Base-by-base conservation (phyloP, 1,284 basidiomycete genomes). In the Trametes sp. region DNA sequence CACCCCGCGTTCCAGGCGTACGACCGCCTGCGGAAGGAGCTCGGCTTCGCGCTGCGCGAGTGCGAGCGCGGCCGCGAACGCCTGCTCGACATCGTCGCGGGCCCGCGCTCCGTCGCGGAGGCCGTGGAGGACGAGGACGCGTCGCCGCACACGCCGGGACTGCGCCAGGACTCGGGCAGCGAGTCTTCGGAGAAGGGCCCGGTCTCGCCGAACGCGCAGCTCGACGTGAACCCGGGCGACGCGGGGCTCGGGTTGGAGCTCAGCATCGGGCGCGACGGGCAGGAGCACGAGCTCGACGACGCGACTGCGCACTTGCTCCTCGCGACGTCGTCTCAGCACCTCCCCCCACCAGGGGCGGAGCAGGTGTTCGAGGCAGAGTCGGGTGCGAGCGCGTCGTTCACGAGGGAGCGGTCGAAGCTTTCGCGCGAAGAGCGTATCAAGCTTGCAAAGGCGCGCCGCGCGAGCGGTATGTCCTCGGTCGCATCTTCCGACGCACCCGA, bases 281-380 rank as follows among this genome's bases (percentile, higher is more conserved):
- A 54, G n/a, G 62, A 60, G 24, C 45, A 61, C 16, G 45, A 62
- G 36, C 48, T 77, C 31, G 88, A 90, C 69, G 88, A 89, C 69
- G 85, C 78, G 16, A 83, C 82, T n/a, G 69, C 80, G 24, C 86
- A 88, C 72, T 74, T 89, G 7, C 72, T 89, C 21, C 70, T 84
- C 10, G 75, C 80, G 3, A 72, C 86, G 4, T 82, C 84, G 3
- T 75, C 83, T 7, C 73, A 80, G 33, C 83, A 87, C 63, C 76
- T 90, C 0, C 86, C 87, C 0, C 82, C 84, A 7, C 82, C 81
- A 0, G 90, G 90, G 8, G 81, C 86, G 48, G 91, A 93, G 69
- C 89, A 92, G 70, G 90, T 94, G 23, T 94, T 86, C 69, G 91
- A 93, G 71, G 85, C 84, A 4, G 88, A 91, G 5, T 76, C 85